Evolutionary conservation across 495 filamentous ascomycete genomes (phyloP), one percentile per base, ranked within the genome.

Genomic region (Cercophora scortea): DNA sequence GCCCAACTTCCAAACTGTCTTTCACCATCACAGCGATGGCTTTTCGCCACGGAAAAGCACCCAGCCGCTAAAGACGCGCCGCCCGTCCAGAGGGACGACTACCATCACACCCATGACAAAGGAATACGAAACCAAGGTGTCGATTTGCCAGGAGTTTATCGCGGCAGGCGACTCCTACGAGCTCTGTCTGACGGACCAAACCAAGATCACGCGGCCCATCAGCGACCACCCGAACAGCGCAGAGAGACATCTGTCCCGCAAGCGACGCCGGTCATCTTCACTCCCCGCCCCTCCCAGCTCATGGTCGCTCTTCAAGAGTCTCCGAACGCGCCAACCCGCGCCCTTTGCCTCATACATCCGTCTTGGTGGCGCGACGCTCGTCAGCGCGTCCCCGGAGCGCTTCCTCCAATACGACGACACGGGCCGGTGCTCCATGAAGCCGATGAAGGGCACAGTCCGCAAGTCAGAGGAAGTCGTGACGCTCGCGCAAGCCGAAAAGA

Each of bases 381-480:
- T 95, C 47, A 85, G 83, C 70, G 87, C 83, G 65, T 93, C 87
- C n/a, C 93, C 93, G 0, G 93, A 98, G 65, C 87, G 90, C 17
- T 98, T 96, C 68, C 79, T 96, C 8, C 78, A 77, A 51, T 93
- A 85, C 83, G 68, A 77, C 49, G 72, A 82, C 8, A 55, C 61
- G 5, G 80, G 79, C 0, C 57, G 59, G 8, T 85, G 81, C 59
- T 76, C 83, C 53, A 83, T 89, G 62, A 75, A 85, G 17, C 93
- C 93, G 1, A 98, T 98, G 78, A 98, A 98, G 72, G 93, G 93
- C 25, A 98, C 93, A 0, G 88, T 96, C 36, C 80, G 80, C 47
- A 95, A 93, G 62, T 77, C 79, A 0, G 64, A 74, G 33, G 66
- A 66, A 13, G 71, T 73, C 0, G 46, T 67, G 0, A 92, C 86